phyloP scores from a whole-genome alignment of 2,329 filamentous ascomycete species.

The Juglanconis juglandina region DNA sequence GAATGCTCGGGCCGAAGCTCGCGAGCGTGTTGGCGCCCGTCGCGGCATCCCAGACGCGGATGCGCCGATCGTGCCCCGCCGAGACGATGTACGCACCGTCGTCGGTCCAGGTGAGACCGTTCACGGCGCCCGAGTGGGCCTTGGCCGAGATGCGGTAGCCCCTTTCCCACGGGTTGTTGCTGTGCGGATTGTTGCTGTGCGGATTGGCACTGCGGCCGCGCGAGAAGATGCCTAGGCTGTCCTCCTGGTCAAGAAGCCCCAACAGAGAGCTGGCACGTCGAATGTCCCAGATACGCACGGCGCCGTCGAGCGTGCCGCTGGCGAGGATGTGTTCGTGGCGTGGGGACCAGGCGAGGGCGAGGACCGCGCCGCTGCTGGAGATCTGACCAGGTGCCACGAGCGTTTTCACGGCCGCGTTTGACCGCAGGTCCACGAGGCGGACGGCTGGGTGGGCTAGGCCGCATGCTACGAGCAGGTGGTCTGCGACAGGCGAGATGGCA shows the following conservation, averaged over 20 bases:
- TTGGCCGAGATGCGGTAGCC: conserved; percentile 48
- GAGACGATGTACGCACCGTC: conserved; percentile 75
- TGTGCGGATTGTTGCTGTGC: conserved; percentile 18
- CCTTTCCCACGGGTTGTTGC: conserved; percentile 29
- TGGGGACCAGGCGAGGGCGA: conserved; percentile 78
- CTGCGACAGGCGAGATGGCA: conserved; percentile 68
- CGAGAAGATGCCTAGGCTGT: conserved; percentile 65
- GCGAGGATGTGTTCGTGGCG: conserved; percentile 74
- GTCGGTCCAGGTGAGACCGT: conserved; percentile 80
- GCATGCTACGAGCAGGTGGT: conserved; percentile 77
- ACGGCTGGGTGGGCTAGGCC: conserved; percentile 83
- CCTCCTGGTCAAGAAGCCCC: conserved; percentile 78
- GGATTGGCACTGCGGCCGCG: conserved; percentile 31
- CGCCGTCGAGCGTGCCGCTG: conserved; percentile 81
- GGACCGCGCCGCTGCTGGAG: conserved; percentile 53
- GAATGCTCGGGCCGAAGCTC: conserved; percentile 79
- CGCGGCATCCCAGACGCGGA: conserved; percentile 81
- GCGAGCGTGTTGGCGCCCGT: conserved; percentile 83
- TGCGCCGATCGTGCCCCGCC: conserved; percentile 76
- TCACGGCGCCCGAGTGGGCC: conserved; percentile 79
- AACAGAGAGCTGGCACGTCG: conserved; percentile 73
- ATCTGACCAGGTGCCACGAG: conserved; percentile 58
- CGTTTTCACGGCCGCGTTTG: conserved; percentile 71
- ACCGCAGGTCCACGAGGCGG: conserved; percentile 80
- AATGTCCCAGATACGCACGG: conserved; percentile 82